phyloP scores from a whole-genome alignment of 2,329 filamentous ascomycete species.

The Pseudocercospora fuligena region DNA sequence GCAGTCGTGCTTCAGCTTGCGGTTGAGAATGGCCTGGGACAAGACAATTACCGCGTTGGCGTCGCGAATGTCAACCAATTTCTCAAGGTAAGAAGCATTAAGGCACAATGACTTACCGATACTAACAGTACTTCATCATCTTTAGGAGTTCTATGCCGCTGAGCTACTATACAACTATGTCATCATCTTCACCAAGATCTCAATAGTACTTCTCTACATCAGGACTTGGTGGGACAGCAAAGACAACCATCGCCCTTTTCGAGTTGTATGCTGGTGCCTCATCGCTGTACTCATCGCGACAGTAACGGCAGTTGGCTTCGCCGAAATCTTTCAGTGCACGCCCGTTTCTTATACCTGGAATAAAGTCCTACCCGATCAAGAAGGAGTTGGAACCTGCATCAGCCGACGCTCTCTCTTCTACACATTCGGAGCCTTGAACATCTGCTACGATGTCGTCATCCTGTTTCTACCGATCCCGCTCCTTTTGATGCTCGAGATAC shows the following conservation, averaged over 20 bases:
- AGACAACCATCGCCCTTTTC: constrained; percentile 6
- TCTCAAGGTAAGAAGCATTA: constrained; percentile 8
- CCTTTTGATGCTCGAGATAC: constrained; percentile 9
- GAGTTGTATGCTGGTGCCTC: constrained; percentile 3
- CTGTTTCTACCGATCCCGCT: constrained; percentile 18
- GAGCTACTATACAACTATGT: constrained; percentile 13
- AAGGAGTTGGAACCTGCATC: constrained; percentile 11
- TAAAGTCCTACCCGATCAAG: neutral
- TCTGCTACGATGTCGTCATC: constrained; percentile 15
- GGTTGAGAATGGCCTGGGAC: constrained; percentile 13
- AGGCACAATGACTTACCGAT: too few species aligned
- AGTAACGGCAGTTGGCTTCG: constrained; percentile 16
- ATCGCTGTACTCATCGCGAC: constrained; percentile 13
- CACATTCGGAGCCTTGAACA: constrained; percentile 12
- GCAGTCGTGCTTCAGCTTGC: constrained; percentile 11
- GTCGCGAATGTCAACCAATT: constrained; percentile 12
- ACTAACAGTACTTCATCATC: neutral
- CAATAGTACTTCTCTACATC: constrained; percentile 16
- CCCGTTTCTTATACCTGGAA: constrained; percentile 2
- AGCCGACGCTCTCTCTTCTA: constrained; percentile 3
- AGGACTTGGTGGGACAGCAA: constrained; percentile 11
- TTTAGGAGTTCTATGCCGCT: constrained; percentile 17
- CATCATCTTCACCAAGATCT: constrained; percentile 18
- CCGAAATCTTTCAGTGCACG: constrained; percentile 16
- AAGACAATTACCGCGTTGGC: constrained; percentile 15